phyloP scores from a whole-genome alignment of 306 rosid genomes.

The Vigna radiata region DNA sequence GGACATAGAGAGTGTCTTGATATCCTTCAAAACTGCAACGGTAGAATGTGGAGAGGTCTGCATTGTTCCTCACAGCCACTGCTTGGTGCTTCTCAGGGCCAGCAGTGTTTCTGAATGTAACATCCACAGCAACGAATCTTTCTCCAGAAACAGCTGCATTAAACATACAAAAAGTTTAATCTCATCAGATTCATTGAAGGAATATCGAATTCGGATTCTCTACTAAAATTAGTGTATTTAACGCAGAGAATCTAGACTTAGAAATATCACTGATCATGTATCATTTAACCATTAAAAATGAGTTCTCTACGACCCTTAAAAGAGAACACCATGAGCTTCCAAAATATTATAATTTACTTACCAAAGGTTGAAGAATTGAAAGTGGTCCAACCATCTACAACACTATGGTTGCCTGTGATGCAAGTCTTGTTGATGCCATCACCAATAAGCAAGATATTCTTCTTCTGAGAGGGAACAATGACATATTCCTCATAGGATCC shows the following conservation, averaged over 20 bases:
- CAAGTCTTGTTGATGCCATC: conserved; percentile 80
- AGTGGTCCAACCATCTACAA: conserved; percentile 75
- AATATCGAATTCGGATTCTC: too few relatives aligned
- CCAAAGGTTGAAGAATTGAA: conserved; percentile 81
- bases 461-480: conserved; percentile 54
- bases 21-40: conserved; percentile 89
- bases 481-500: conserved; percentile 74
- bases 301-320: not conserved
- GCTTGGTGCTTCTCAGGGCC: conserved; percentile 83
- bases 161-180: not conserved
- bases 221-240: not conserved
- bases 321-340: not conserved
- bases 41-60: conserved; percentile 78
- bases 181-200: not conserved
- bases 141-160: conserved; percentile 76
- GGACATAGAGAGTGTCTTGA: conserved; percentile 87
- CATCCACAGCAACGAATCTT: conserved; percentile 69
- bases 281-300: too few relatives aligned
- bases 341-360: conserved; percentile 41
- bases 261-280: too few relatives aligned
- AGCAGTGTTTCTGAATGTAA: conserved; percentile 84
- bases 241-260: too few relatives aligned
- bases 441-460: conserved; percentile 69
- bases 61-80: conserved; percentile 80
- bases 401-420: conserved; percentile 75